Conservation (phyloP, 768 basidiomycete genomes). For the Tremella fuciformis region DNA sequence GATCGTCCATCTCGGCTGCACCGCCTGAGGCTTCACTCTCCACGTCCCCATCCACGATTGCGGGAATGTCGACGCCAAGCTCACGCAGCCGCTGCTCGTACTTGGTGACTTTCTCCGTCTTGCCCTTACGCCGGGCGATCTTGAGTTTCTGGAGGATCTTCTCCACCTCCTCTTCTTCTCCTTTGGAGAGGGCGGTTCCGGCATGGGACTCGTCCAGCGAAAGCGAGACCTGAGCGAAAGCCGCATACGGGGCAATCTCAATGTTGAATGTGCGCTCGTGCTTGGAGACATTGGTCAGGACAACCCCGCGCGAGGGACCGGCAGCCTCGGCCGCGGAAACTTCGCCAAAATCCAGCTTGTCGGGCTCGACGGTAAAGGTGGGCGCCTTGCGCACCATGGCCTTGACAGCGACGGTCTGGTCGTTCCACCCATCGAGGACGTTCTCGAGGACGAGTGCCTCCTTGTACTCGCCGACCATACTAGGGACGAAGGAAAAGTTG, state of each 20-base stretch:
- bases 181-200: slow-evolving; percentile 38
- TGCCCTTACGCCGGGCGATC: slow-evolving; percentile 46
- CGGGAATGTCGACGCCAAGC: slow-evolving; percentile 34
- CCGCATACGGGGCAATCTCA: slow-evolving; percentile 9
- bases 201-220: slow-evolving; percentile 34
- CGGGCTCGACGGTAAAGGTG: slow-evolving; percentile 39
- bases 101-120: slow-evolving; percentile 47
- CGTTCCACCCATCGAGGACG: slow-evolving; percentile 41
- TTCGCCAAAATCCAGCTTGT: slow-evolving; percentile 35
- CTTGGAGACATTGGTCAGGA: slow-evolving; percentile 46
- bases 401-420: slow-evolving; percentile 47
- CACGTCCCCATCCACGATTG: slow-evolving; percentile 6
- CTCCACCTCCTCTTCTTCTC: slow-evolving; percentile 48
- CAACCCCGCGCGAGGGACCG: not conserved
- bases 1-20: not conserved
- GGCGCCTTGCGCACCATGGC: slow-evolving; percentile 47
- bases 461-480: slow-evolving; percentile 44
- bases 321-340: not conserved
- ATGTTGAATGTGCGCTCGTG: slow-evolving; percentile 41
- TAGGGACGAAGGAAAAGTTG: slow-evolving; percentile 46
- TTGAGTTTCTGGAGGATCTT: slow-evolving; percentile 49
- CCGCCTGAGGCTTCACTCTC: slow-evolving; percentile 3
- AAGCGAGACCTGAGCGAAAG: slow-evolving; percentile 19
- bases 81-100: slow-evolving; percentile 41
- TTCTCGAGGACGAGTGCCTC: slow-evolving; percentile 49